These are phyloP conservation scores for Botrytis squamosa DNA, from an alignment of 2,329 filamentous ascomycete genomes.

Conservation along the genomic window DNA sequence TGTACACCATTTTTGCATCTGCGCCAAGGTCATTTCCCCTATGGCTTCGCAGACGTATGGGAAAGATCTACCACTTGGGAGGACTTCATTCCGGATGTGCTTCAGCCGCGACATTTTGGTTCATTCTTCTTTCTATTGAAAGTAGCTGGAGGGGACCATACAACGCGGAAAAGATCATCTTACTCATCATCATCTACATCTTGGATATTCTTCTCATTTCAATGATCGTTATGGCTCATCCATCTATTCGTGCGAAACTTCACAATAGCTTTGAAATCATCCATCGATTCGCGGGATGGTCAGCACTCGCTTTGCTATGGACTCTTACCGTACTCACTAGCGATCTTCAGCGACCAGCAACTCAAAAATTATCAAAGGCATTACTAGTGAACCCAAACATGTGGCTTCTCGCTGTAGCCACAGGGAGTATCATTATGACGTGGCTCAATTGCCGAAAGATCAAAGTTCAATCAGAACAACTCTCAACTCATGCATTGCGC, in stretches of 20 bases:
- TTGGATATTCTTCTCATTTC: slow-evolving; percentile 56
- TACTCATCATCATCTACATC: slow-evolving; percentile 53
- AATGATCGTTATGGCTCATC: slow-evolving; percentile 64
- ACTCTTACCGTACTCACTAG: slow-evolving; percentile 56
- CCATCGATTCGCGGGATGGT: slow-evolving; percentile 75
- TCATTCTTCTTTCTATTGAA: slow-evolving; percentile 41
- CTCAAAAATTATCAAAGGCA: slow-evolving; percentile 35
- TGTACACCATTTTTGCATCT: slow-evolving; percentile 49
- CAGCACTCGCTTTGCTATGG: slow-evolving; percentile 64
- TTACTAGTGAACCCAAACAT: slow-evolving; percentile 53
- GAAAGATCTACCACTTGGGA: slow-evolving; percentile 54
- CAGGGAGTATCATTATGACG: slow-evolving; percentile 64
- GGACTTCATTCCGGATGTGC: slow-evolving; percentile 53
- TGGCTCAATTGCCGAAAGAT: slow-evolving; percentile 72
- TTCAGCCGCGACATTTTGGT: slow-evolving; percentile 50
- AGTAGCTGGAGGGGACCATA: slow-evolving; percentile 33
- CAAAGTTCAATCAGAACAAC: slow-evolving; percentile 60
- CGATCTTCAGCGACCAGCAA: slow-evolving; percentile 43
- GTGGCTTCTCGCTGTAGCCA: slow-evolving; percentile 67
- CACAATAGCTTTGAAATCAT: slow-evolving; percentile 70
- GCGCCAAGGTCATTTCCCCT: slow-evolving; percentile 48
- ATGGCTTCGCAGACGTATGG: slow-evolving; percentile 47
- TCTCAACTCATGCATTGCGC: slow-evolving; percentile 71
- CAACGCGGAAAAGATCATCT: slow-evolving; percentile 47
- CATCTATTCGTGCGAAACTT: slow-evolving; percentile 57